phyloP scores from a whole-genome alignment of 192 early-diverging fungal species.

The Cladochytrium replicatum region DNA sequence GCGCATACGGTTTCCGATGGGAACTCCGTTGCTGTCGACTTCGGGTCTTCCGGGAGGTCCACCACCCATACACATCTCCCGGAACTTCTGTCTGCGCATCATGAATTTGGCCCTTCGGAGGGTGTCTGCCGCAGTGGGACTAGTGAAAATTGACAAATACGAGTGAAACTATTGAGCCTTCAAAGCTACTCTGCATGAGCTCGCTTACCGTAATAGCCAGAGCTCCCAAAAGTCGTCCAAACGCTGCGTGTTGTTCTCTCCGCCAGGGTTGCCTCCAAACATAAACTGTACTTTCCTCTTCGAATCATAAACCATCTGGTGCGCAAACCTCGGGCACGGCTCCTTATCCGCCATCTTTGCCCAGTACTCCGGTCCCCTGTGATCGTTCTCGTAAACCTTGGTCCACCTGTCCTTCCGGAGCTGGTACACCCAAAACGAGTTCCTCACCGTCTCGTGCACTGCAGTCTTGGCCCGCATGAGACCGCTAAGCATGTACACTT shows the following conservation, averaged over 20 bases:
- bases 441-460: conserved; percentile 52
- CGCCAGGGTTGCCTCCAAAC: conserved; percentile 92
- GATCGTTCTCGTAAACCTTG: conserved; percentile 62
- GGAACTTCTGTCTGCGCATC: conserved; percentile 69
- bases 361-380: conserved; percentile 41
- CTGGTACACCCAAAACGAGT: conserved; percentile 68
- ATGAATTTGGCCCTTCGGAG: conserved; percentile 62
- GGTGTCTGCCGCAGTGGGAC: conserved; percentile 56
- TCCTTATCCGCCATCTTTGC: conserved; percentile 39
- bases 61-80: conserved; percentile 57
- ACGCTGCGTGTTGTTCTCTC: conserved; percentile 43
- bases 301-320: conserved; percentile 82
- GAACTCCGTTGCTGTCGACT: neutral
- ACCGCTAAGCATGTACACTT: conserved; percentile 78
- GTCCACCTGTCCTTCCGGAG: conserved; percentile 48
- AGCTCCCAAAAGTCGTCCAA: conserved; percentile 83
- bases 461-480: conserved; percentile 51
- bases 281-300: conserved; percentile 63
- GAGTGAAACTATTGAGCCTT: no score
- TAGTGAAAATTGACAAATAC: conserved; percentile 8
- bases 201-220: conserved; percentile 48
- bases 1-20: no score
- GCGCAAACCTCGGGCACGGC: conserved; percentile 82
- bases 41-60: neutral
- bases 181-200: neutral